Base-by-base conservation (phyloP, 306 rosid species). In the Malus fusca region DNA sequence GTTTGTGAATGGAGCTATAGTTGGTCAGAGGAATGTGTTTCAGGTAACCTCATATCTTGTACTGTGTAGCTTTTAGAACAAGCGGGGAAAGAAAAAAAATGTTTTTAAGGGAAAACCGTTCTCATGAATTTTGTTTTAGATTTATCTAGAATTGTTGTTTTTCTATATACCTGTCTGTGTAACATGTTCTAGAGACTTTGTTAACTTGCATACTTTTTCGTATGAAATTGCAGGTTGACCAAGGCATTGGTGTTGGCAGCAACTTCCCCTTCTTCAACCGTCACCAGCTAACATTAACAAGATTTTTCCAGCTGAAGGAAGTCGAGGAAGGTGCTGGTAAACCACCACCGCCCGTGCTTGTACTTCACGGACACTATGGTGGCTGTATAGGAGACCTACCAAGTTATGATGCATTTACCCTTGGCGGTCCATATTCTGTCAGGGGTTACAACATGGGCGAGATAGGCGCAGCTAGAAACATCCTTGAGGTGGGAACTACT, bases 341-440 rank as follows among this genome's bases (percentile, higher is more conserved):
- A 77, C 79, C 97, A 56, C 97, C 99, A 59, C 99, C 99, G 11
- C 97, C 97, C 2, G 97, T 92, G 67, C 92, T 95, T 78, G 99
- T 95, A 31, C 93, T 95, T 83, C 99, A 95, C 18, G 91, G 99
- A 33, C 99, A 90, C 82, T 92, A 90, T 80, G 97, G 99, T 82
- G 99, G 98, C 77, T 95, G 99, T 84, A 92, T 92, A 4, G 99
- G 99, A 42, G 97, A 95, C 83, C 99, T 95, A 83, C 97, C 99
- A 60, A 92, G 97, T 71, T 95, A 95, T 44, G 99, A 95, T 76
- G 96, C 99, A 76, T 95, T 95, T 87, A 88, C 96, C 66, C 97
- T 95, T 5, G 99, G 99, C 2, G 99, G 99, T 5, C 99, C 99
- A 72, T 95, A 95, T 78, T 95, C 99, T 37, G 99, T 95, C 31